Percentiles rank a stretch among this genome's conserved stretches.
Evolutionary conservation across 768 basidiomycete genomes (phyloP).

Genomic region (Tulasnella sp.): DNA sequence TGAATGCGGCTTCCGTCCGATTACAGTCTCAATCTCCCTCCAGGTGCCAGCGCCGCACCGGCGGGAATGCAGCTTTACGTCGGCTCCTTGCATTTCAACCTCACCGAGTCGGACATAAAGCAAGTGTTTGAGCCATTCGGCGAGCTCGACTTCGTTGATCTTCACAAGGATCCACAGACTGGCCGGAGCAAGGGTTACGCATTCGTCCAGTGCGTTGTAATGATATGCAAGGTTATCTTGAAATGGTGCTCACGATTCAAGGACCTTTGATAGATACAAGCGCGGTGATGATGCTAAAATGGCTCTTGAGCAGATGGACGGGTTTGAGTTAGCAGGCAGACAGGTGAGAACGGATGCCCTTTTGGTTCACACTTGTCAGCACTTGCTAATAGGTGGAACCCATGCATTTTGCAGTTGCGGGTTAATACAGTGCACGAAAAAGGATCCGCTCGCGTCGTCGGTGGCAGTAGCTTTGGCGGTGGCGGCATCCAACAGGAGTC

Average conservation of each 20-base stretch:
- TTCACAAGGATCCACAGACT: conserved; percentile 89
- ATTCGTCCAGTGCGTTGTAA: conserved; percentile 91
- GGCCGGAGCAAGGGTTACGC: conserved; percentile 96
- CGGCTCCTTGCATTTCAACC: conserved; percentile 92
- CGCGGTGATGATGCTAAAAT: conserved; percentile 88
- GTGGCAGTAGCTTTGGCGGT: no score
- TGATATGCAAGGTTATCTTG: neutral
- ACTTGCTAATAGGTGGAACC: conserved; percentile 15
- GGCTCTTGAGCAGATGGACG: conserved; percentile 98
- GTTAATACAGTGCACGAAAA: conserved; percentile 92
- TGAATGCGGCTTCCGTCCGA: conserved; percentile 15
- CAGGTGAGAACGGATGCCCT: no score
- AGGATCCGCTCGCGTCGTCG: conserved; percentile 60
- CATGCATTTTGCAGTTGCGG: conserved; percentile 44
- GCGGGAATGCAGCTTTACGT: conserved; percentile 91
- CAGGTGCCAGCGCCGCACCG: conserved; percentile 69
- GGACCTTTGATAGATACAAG: conserved; percentile 53
- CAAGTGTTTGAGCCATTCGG: conserved; percentile 99
- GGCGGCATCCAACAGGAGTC: conserved; percentile 47
- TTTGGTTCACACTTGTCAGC: conserved; percentile 13
- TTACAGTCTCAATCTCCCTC: conserved; percentile 63
- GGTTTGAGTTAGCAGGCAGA: conserved; percentile 92
- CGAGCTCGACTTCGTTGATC: conserved; percentile 94
- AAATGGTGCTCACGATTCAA: conserved; percentile 2
- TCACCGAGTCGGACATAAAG: conserved; percentile 93